Conservation (phyloP, 2,329 filamentous ascomycete species). For the Penicillium sp. region DNA sequence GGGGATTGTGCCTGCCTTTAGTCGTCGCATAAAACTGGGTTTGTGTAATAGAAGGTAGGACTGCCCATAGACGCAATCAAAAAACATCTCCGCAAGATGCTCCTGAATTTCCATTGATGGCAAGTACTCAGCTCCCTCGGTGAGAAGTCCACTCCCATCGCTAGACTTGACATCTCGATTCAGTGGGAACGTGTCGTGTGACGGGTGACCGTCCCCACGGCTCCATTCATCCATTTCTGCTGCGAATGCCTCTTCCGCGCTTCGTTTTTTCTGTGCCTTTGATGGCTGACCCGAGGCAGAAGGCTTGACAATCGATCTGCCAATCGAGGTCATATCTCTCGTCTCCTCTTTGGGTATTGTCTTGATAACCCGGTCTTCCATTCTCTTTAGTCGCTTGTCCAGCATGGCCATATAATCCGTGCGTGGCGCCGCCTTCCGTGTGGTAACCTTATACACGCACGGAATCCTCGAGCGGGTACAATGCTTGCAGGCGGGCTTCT, state of each 20-base stretch:
- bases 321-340: conserved; percentile 65
- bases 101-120: conserved; percentile 87
- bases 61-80: conserved; percentile 93
- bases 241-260: conserved; percentile 83
- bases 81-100: conserved; percentile 90
- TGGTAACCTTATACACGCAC: conserved; percentile 96
- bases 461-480: conserved; percentile 88
- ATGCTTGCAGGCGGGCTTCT: conserved; percentile 97
- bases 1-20: conserved; percentile 72
- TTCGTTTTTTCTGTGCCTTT: conserved; percentile 72
- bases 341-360: conserved; percentile 85
- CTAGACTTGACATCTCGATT: conserved; percentile 61
- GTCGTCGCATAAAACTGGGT: conserved; percentile 89
- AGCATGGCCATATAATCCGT: conserved; percentile 99
- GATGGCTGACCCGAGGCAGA: conserved; percentile 58
- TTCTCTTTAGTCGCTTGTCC: conserved; percentile 89
- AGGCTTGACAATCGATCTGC: conserved; percentile 81
- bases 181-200: conserved; percentile 52
- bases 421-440: conserved; percentile 85
- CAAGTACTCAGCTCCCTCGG: conserved; percentile 78
- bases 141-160: conserved; percentile 74
- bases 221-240: conserved; percentile 80
- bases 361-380: conserved; percentile 98
- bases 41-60: conserved; percentile 94
- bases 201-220: conserved; percentile 54